A percentile compares a stretch with the other conserved stretches of the same genome.
Conservation (phyloP, 2,329 filamentous ascomycete genomes). For the Trichoderma sp. region DNA sequence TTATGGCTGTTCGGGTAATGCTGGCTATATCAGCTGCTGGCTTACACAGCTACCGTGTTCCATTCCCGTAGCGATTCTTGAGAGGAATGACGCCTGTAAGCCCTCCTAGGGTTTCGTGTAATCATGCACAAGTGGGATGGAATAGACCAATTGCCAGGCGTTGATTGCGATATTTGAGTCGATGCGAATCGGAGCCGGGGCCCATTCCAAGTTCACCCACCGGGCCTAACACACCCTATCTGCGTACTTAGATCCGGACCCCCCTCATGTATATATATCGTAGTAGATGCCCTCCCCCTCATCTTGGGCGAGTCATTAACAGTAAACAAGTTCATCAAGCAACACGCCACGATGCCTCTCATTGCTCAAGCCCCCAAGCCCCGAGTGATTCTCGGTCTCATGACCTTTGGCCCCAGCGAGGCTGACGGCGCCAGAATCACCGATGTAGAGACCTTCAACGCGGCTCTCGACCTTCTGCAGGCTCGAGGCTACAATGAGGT, state of each 20-base stretch:
- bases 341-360: conserved; percentile 43
- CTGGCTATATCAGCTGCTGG: not conserved
- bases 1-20: not conserved
- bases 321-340: not conserved
- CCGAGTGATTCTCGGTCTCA: conserved; percentile 76
- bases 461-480: conserved; percentile 71
- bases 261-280: not conserved
- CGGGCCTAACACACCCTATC: not conserved
- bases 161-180: not conserved
- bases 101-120: not conserved
- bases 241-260: not conserved
- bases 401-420: conserved; percentile 74
- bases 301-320: not conserved
- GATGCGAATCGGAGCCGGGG: not conserved
- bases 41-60: not conserved
- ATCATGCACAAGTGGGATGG: not conserved
- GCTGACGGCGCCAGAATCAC: conserved; percentile 68
- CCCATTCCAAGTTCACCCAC: not conserved
- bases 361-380: conserved; percentile 48
- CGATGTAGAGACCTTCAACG: conserved; percentile 61
- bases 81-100: not conserved
- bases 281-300: not conserved
- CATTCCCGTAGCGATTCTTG: not conserved
- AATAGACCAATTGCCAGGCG: not conserved
- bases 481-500: conserved; percentile 78